These are phyloP conservation scores for Ogataea allantospora DNA, from an alignment of 805 yeast genomes.

Conservation along the genomic window DNA sequence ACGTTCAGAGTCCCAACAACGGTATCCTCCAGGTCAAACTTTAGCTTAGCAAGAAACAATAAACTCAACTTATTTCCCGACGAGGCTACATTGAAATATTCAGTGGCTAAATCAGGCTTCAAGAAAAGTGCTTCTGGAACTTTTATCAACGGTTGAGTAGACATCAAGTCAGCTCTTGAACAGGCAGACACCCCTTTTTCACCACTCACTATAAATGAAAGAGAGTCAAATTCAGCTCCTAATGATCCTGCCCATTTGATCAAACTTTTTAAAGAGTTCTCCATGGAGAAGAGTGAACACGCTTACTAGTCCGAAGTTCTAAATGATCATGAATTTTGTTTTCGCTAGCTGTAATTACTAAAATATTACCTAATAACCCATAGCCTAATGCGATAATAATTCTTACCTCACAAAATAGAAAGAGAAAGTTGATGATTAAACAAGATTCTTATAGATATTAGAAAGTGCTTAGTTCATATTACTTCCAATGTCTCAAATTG, in stretches of 20 bases:
- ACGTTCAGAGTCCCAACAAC: constrained; percentile 17
- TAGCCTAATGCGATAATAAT: neutral
- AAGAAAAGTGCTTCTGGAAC: constrained; percentile 40
- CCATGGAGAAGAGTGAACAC: constrained; percentile 1
- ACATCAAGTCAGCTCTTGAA: constrained; percentile 16
- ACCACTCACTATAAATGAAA: constrained; percentile 33
- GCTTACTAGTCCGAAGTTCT: too few species aligned
- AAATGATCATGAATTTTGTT: too few species aligned
- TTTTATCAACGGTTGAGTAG: constrained; percentile 29
- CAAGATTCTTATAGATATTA: too few species aligned
- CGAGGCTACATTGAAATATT: constrained; percentile 23
- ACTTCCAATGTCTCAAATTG: constrained; percentile 7
- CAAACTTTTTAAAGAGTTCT: neutral
- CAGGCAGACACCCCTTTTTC: constrained; percentile 38
- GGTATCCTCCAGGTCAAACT: constrained; percentile 32
- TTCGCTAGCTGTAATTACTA: neutral
- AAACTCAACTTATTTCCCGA: constrained; percentile 37
- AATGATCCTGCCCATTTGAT: constrained; percentile 33
- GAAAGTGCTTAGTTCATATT: too few species aligned
- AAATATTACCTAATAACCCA: neutral
- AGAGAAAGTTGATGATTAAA: too few species aligned
- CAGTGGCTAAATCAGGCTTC: constrained; percentile 36
- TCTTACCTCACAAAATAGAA: too few species aligned
- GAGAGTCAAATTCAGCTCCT: constrained; percentile 38
- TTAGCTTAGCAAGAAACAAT: constrained; percentile 42